Conservation (phyloP, 2,329 filamentous ascomycete genomes). For the Aspergillus fumigatus region DNA sequence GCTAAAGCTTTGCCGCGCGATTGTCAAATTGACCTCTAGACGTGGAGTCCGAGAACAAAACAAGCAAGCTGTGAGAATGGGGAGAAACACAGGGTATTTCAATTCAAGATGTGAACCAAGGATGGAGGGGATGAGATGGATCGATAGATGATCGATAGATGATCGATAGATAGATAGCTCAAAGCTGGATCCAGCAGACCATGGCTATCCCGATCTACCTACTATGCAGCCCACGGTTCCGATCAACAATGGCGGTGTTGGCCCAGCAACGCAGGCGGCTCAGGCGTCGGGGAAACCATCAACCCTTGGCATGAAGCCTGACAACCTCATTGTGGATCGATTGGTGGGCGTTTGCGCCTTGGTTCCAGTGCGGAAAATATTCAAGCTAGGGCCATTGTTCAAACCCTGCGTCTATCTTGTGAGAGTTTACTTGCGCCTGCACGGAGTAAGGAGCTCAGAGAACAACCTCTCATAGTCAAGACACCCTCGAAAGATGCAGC, state of each 20-base stretch:
- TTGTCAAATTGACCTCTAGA: slow-evolving; percentile 1
- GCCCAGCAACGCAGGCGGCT: slow-evolving; percentile 30
- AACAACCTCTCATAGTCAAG: neutral
- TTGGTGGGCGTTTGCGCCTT: slow-evolving; percentile 10
- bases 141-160: slow-evolving; percentile 22
- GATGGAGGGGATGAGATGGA: slow-evolving; percentile 15
- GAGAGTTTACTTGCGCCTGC: neutral
- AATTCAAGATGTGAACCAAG: slow-evolving; percentile 21
- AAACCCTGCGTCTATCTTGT: neutral
- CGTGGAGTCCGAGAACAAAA: slow-evolving; percentile 1
- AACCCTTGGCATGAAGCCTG: slow-evolving; percentile 18
- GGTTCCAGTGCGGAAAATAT: slow-evolving; percentile 5
- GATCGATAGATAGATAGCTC: slow-evolving; percentile 23
- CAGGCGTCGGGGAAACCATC: slow-evolving; percentile 30
- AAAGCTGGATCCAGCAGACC: slow-evolving; percentile 4
- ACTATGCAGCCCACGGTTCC: slow-evolving; percentile 25
- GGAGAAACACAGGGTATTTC: slow-evolving; percentile 24
- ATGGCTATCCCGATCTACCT: slow-evolving; percentile 28
- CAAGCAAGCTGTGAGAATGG: slow-evolving; percentile 7
- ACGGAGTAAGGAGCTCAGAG: neutral
- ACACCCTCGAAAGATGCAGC: neutral
- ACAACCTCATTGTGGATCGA: slow-evolving; percentile 13
- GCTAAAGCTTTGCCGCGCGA: neutral
- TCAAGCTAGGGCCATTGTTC: neutral
- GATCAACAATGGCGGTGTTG: slow-evolving; percentile 38